Percentiles rank a stretch among this genome's conserved stretches.
Evolutionary conservation across 768 basidiomycete genomes (phyloP).

Genomic region (Lactifluus rugatus): DNA sequence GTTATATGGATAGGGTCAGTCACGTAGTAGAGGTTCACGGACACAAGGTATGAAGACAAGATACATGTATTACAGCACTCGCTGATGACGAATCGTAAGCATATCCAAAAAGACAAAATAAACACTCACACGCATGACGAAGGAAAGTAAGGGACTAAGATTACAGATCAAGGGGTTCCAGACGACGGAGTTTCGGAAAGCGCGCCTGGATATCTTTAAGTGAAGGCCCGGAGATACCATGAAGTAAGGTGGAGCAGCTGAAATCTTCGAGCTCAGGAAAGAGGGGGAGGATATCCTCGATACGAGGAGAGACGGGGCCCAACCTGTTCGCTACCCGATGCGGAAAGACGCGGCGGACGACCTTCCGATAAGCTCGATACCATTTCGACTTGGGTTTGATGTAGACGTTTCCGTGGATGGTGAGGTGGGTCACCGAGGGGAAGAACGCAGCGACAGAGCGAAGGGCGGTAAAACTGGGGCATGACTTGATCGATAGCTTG

Average conservation of each 20-base stretch:
- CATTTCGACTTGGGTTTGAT: constrained; percentile 7
- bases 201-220: constrained; percentile 11
- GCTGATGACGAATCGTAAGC: constrained; percentile 1
- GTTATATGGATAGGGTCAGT: background rate
- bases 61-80: background rate
- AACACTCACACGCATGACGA: background rate
- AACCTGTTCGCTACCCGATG: constrained; percentile 10
- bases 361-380: background rate
- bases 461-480: constrained; percentile 11
- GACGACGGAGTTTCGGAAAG: constrained; percentile 16
- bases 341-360: constrained; percentile 6
- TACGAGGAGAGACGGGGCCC: no score
- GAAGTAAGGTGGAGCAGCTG: constrained; percentile 10
- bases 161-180: constrained; percentile 13
- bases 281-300: no score
- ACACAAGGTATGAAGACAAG: background rate
- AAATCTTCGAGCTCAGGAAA: constrained; percentile 17
- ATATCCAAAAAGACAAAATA: background rate
- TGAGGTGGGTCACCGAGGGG: constrained; percentile 14
- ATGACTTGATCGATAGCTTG: constrained; percentile 13
- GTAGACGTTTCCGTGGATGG: constrained; percentile 12
- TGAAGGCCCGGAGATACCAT: constrained; percentile 10
- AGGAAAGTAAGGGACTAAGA: background rate
- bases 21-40: background rate
- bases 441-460: constrained; percentile 15